A percentile compares a stretch with the other conserved stretches of the same genome.
Conservation (phyloP, 805 yeast genomes). For the Candida berthetii region DNA sequence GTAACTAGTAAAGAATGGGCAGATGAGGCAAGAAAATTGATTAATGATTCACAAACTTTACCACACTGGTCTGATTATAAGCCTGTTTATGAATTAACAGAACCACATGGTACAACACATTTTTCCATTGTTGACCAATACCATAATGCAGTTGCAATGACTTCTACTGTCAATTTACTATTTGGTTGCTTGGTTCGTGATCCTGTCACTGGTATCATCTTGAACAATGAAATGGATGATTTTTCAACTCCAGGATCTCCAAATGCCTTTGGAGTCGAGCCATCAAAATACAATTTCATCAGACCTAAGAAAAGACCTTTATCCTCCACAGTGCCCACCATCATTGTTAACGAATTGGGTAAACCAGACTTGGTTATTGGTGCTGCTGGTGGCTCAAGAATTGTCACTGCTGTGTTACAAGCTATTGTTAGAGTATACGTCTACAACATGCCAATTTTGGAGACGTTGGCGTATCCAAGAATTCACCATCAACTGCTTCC, state of each 20-base stretch:
- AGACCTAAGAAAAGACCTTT: slow-evolving; percentile 77
- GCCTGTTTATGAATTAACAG: slow-evolving; percentile 71
- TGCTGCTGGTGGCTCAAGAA: slow-evolving; percentile 92
- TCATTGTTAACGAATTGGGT: slow-evolving; percentile 43
- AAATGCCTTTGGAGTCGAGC: slow-evolving; percentile 76
- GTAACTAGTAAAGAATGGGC: slow-evolving; percentile 51
- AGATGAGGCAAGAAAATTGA: slow-evolving; percentile 36
- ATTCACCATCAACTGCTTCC: slow-evolving; percentile 89
- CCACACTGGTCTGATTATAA: slow-evolving; percentile 65
- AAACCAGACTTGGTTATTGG: slow-evolving; percentile 69
- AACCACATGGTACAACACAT: slow-evolving; percentile 91
- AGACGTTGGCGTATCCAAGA: slow-evolving; percentile 74
- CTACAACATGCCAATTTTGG: slow-evolving; percentile 51
- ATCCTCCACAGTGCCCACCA: slow-evolving; percentile 76
- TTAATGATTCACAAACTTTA: slow-evolving; percentile 51
- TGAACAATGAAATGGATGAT: slow-evolving; percentile 94
- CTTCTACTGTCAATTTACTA: slow-evolving; percentile 79
- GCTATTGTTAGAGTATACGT: slow-evolving; percentile 65
- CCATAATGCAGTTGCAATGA: slow-evolving; percentile 78
- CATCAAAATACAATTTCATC: slow-evolving; percentile 75
- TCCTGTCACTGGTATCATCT: slow-evolving; percentile 69
- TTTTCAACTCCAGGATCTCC: slow-evolving; percentile 65
- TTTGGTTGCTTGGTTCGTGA: slow-evolving; percentile 87
- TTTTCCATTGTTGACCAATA: slow-evolving; percentile 69
- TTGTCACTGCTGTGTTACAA: slow-evolving; percentile 77